phyloP scores from a whole-genome alignment of 495 filamentous ascomycete species.

The Penicillium longicatenatum region DNA sequence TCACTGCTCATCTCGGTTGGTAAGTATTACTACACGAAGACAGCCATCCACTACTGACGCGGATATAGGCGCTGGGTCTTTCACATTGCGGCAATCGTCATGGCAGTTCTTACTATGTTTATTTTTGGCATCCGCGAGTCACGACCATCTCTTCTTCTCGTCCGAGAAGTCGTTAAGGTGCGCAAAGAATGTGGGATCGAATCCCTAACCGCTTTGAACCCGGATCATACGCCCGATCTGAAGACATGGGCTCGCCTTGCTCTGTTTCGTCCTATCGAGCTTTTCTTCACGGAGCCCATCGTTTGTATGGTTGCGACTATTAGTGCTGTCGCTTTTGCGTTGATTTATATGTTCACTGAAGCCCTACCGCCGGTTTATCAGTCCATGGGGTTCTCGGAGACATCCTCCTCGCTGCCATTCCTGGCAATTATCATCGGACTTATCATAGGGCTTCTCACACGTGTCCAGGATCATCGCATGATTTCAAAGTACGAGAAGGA shows the following conservation, averaged over 20 bases:
- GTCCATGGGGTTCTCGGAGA: slow-evolving; percentile 31
- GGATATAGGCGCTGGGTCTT: slow-evolving; percentile 46
- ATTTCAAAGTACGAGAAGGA: slow-evolving; percentile 7
- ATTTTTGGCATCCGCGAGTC: slow-evolving; percentile 40
- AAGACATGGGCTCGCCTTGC: slow-evolving; percentile 29
- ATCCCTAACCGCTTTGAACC: slow-evolving; percentile 31
- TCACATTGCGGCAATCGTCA: slow-evolving; percentile 40
- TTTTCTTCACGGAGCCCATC: slow-evolving; percentile 49
- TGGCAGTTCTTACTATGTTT: slow-evolving; percentile 28
- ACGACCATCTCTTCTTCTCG: slow-evolving; percentile 38
- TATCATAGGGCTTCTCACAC: slow-evolving; percentile 2
- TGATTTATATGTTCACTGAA: slow-evolving; percentile 52
- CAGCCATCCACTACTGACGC: not conserved
- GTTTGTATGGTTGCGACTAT: slow-evolving; percentile 38
- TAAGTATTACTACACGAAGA: slow-evolving; percentile 25
- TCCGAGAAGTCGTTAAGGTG: slow-evolving; percentile 24
- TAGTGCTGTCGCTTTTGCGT: slow-evolving; percentile 34
- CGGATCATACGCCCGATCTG: slow-evolving; percentile 35
- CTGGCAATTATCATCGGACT: slow-evolving; percentile 34
- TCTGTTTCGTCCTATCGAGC: slow-evolving; percentile 38
- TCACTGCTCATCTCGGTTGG: slow-evolving; percentile 38
- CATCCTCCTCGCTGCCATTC: slow-evolving; percentile 39
- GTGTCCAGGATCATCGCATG: slow-evolving; percentile 6
- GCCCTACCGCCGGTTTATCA: slow-evolving; percentile 39
- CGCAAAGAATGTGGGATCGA: slow-evolving; percentile 26